Evolutionary conservation across 805 yeast species (phyloP).

Genomic region (Yamadazyma sp.): DNA sequence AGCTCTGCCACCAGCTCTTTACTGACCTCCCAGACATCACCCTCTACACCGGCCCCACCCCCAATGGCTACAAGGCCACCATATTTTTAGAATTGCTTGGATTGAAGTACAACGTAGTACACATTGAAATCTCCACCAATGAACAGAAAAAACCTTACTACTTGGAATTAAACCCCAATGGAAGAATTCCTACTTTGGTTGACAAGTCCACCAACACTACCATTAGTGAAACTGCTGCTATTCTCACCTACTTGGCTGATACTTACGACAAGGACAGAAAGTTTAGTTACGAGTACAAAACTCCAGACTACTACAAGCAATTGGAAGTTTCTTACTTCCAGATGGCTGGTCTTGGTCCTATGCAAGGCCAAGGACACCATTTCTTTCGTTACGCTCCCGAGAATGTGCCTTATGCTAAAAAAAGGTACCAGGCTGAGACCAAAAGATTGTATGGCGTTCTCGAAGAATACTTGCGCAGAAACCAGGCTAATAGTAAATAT

Average conservation of each 20-base stretch:
- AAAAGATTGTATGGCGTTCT: slow-evolving; percentile 53
- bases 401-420: slow-evolving; percentile 53
- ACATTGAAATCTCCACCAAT: slow-evolving; percentile 40
- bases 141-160: slow-evolving; percentile 60
- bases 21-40: slow-evolving; percentile 12
- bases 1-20: neutral
- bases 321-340: slow-evolving; percentile 57
- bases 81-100: slow-evolving; percentile 42
- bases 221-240: slow-evolving; percentile 62
- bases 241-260: slow-evolving; percentile 57
- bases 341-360: slow-evolving; percentile 58
- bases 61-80: slow-evolving; percentile 46
- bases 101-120: slow-evolving; percentile 40
- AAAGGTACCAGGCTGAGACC: slow-evolving; percentile 52
- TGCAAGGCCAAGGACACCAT: slow-evolving; percentile 60
- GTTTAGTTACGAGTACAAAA: slow-evolving; percentile 36
- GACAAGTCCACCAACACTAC: slow-evolving; percentile 44
- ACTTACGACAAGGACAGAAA: slow-evolving; percentile 57
- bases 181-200: slow-evolving; percentile 58
- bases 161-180: slow-evolving; percentile 58
- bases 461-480: slow-evolving; percentile 49
- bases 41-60: slow-evolving; percentile 33
- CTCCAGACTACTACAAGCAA: slow-evolving; percentile 50
- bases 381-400: slow-evolving; percentile 48
- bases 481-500: slow-evolving; percentile 46